Conservation (phyloP, 2,329 filamentous ascomycete species). For the Aureobasidium sp. region DNA sequence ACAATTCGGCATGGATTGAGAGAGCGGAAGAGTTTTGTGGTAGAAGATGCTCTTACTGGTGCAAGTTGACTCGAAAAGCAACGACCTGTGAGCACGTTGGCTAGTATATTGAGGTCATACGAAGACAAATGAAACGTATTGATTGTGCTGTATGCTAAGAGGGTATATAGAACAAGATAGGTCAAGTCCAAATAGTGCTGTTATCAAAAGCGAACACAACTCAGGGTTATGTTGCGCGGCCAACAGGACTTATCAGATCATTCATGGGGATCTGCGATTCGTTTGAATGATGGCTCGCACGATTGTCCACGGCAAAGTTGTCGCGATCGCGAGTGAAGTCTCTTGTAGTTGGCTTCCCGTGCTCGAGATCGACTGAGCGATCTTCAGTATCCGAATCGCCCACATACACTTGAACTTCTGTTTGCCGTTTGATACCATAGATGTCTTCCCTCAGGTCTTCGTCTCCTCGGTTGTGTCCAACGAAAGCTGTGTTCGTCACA, state of each 20-base stretch:
- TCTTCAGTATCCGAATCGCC: background rate
- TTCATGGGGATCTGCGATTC: constrained; percentile 8
- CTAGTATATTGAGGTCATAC: background rate
- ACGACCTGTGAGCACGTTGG: background rate
- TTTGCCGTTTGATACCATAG: background rate
- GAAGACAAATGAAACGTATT: background rate
- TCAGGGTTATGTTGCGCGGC: background rate
- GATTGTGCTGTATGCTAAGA: background rate
- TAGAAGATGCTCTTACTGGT: no score
- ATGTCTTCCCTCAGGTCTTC: background rate
- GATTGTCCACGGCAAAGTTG: background rate
- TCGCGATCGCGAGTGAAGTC: constrained; percentile 1
- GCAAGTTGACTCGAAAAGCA: no score
- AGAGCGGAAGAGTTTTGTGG: no score
- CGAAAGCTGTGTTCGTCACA: background rate
- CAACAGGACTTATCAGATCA: background rate
- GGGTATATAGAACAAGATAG: background rate
- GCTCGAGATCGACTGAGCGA: background rate
- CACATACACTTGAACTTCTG: constrained; percentile 5
- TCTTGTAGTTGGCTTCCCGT: background rate
- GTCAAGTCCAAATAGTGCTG: background rate
- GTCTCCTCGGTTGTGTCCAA: background rate
- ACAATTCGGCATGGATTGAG: no score
- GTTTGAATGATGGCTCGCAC: background rate
- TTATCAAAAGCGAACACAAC: no score